Base-by-base conservation (phyloP, 2,329 filamentous ascomycete species). In the Aspergillus cejpii region DNA sequence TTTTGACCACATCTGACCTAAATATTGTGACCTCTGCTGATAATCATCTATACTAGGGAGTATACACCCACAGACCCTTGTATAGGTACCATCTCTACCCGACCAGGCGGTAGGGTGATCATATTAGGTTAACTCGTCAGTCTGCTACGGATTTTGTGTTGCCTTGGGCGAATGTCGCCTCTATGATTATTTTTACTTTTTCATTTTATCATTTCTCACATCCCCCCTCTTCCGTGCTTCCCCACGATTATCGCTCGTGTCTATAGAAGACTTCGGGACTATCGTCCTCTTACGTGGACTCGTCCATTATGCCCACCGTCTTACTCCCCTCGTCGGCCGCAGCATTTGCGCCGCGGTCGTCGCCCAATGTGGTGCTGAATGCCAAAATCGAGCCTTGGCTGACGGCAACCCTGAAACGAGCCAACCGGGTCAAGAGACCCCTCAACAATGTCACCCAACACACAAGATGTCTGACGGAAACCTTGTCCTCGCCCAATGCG, bases 401-500 rank as follows among this genome's bases (percentile, higher is more conserved):
- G 70, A 98, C 92, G 27, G 87, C 90, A 65, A 95, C 90, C 8
- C 77, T 98, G 61, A 97, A 97, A 79, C 84, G 92, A 68, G 89
- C 96, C 74, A 97, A 95, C 77, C 81, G 86, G 57, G 83, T 96
- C 61, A 98, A 97, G 80, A 86, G 92, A 59, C 91, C 92, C 50
- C 80, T 97, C 70, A 98, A 98, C 79, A 96, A 87, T 68, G 87
- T 96, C 39, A 84, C 87, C 46, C 92, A 98, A 69, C 92, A 97
- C 73, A 89, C 90, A 59, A 81, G 87, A 76, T 97, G 91, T 72
- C 79, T 98, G 60, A 94, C 90, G 46, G 92, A 97, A 75, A 94
- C 86, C 0, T 76, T 98, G 43, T 96, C 91, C 31, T 90, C 86
- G 43, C 69, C 83, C 49, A 88, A 88, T 62, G 92, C 91, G 55